Percentiles rank a stretch among this genome's conserved stretches.
Conservation (phyloP, 768 basidiomycete genomes). For the Rossbeevera mucosa region DNA sequence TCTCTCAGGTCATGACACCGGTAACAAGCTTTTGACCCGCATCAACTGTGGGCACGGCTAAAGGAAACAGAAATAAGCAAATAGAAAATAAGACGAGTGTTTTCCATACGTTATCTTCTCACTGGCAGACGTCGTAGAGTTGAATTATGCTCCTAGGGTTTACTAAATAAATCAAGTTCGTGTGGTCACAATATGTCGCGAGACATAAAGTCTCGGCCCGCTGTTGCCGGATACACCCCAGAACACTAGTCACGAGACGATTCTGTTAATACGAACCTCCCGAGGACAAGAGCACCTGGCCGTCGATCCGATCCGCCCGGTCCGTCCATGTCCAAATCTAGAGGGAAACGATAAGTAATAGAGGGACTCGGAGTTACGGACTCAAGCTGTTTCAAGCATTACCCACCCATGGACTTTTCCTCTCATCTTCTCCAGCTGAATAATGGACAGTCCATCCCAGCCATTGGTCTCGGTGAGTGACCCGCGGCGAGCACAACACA, state of each 20-base stretch:
- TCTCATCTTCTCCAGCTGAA: slow-evolving; percentile 55
- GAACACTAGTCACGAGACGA: neutral
- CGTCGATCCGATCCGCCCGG: slow-evolving; percentile 17
- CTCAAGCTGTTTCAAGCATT: neutral
- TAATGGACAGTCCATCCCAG: slow-evolving; percentile 52
- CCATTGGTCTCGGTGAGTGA: slow-evolving; percentile 53
- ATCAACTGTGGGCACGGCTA: neutral
- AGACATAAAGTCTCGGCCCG: neutral
- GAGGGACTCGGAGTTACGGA: neutral
- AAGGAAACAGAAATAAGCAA: neutral
- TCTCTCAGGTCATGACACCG: neutral
- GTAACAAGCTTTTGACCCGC: neutral
- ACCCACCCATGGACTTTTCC: slow-evolving; percentile 34
- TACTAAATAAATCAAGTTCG: neutral
- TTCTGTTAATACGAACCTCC: neutral
- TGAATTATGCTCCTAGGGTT: neutral
- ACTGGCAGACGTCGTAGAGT: neutral
- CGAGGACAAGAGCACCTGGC: neutral
- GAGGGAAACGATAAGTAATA: neutral
- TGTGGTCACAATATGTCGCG: neutral
- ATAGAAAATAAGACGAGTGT: neutral
- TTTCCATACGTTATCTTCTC: neutral
- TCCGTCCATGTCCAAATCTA: slow-evolving; percentile 7
- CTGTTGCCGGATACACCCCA: neutral
- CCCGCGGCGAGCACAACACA: slow-evolving; percentile 14